These are phyloP conservation scores for Cordyceps tenuipes DNA, from an alignment of 2,329 filamentous ascomycete genomes.

Conservation along the genomic window DNA sequence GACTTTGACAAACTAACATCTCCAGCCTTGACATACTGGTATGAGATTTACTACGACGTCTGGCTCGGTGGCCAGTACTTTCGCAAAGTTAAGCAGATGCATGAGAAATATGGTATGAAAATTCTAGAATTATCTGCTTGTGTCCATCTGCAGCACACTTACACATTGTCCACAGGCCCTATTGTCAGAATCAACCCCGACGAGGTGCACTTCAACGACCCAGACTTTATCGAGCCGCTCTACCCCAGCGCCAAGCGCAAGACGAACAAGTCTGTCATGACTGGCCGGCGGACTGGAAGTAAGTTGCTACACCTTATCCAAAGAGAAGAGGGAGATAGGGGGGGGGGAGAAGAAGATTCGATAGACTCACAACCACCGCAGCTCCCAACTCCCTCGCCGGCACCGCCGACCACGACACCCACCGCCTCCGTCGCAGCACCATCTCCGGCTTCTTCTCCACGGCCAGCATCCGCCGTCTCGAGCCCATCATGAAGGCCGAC, in stretches of 20 bases:
- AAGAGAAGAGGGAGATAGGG: too few relatives aligned
- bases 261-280: slow-evolving; percentile 5
- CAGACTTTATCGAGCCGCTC: neutral
- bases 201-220: slow-evolving; percentile 7
- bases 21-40: neutral
- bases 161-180: neutral
- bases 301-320: neutral
- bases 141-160: too few relatives aligned
- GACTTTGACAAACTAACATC: neutral
- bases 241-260: slow-evolving; percentile 9
- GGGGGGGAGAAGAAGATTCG: too few relatives aligned
- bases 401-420: neutral
- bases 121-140: neutral
- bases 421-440: neutral
- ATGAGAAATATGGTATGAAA: neutral
- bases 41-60: slow-evolving; percentile 3
- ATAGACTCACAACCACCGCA: neutral
- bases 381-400: slow-evolving; percentile 2
- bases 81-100: slow-evolving; percentile 1
- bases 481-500: slow-evolving; percentile 5
- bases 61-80: slow-evolving; percentile 4
- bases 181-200: slow-evolving; percentile 3
- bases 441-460: slow-evolving; percentile 4
- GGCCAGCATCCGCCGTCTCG: slow-evolving; percentile 1
- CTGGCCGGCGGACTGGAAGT: slow-evolving; percentile 1